A percentile compares a stretch with the other conserved stretches of the same genome.
Evolutionary conservation across 1,139 yeast species (phyloP).

Genomic region (Suhomyces ambrosiae): DNA sequence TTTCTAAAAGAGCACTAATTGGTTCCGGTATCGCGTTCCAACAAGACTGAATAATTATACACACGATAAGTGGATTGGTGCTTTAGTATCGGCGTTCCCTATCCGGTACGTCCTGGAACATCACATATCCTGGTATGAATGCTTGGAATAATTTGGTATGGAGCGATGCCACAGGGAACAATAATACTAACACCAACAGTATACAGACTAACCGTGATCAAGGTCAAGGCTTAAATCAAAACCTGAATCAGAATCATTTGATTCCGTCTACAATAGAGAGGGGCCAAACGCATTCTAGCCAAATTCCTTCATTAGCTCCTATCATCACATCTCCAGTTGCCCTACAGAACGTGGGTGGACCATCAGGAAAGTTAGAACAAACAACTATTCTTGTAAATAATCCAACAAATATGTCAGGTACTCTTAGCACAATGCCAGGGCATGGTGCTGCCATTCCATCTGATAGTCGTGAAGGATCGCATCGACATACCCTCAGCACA

Average conservation of each 20-base stretch:
- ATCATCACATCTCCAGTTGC: background rate
- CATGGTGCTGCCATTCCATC: slow-evolving; percentile 1
- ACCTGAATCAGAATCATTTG: background rate
- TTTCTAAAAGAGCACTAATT: background rate
- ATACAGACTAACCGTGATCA: no score
- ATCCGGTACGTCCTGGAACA: slow-evolving; percentile 1
- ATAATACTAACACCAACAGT: slow-evolving; percentile 8
- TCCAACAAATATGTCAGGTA: slow-evolving; percentile 3
- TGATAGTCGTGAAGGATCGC: slow-evolving; percentile 4
- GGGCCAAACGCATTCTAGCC: no score
- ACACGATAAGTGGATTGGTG: background rate
- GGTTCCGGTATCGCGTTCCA: slow-evolving; percentile 1
- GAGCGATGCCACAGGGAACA: slow-evolving; percentile 10
- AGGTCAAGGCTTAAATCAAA: no score
- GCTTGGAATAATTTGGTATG: slow-evolving; percentile 14
- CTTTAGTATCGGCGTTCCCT: background rate
- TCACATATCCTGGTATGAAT: slow-evolving; percentile 9
- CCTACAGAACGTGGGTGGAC: background rate
- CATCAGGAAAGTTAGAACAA: background rate
- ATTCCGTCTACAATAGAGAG: no score
- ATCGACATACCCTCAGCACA: background rate
- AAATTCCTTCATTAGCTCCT: background rate
- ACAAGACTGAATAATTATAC: background rate
- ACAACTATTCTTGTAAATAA: background rate
- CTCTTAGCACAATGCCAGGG: slow-evolving; percentile 2